Percentiles rank a stretch among this genome's conserved stretches.
Evolutionary conservation across 805 yeast genomes (phyloP).

Genomic region (Kluyveromyces nonfermentans): DNA sequence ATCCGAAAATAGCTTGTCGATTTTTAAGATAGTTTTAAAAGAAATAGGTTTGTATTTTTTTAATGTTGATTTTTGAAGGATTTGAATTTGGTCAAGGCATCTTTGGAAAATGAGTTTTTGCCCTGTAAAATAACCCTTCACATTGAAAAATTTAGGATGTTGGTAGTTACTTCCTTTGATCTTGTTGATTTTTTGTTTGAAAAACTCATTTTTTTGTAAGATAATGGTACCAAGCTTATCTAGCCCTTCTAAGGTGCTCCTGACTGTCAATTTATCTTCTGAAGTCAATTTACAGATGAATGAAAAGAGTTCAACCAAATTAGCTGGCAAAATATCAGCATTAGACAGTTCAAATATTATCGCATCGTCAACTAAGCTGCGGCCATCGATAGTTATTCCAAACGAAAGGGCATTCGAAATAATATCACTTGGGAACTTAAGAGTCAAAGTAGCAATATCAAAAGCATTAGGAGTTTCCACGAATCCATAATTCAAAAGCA

Average conservation of each 20-base stretch:
- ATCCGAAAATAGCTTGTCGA: slow-evolving; percentile 44
- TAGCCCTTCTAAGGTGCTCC: slow-evolving; percentile 55
- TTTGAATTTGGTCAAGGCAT: slow-evolving; percentile 32
- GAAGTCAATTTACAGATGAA: slow-evolving; percentile 40
- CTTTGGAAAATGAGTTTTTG: slow-evolving; percentile 41
- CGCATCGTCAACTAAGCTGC: slow-evolving; percentile 28
- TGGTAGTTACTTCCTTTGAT: background rate
- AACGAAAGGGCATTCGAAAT: slow-evolving; percentile 25
- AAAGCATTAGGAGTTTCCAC: slow-evolving; percentile 45
- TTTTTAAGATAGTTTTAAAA: slow-evolving; percentile 48
- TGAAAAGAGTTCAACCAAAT: slow-evolving; percentile 45
- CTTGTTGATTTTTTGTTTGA: slow-evolving; percentile 28
- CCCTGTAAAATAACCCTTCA: slow-evolving; percentile 38
- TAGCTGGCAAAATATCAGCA: slow-evolving; percentile 32
- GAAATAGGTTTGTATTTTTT: slow-evolving; percentile 41
- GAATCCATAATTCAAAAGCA: slow-evolving; percentile 78
- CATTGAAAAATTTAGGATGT: slow-evolving; percentile 7
- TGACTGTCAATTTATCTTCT: slow-evolving; percentile 38
- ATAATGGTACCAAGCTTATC: slow-evolving; percentile 44
- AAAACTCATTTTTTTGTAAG: slow-evolving; percentile 37
- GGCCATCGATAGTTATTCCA: slow-evolving; percentile 35
- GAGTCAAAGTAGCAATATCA: slow-evolving; percentile 50
- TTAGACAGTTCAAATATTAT: slow-evolving; percentile 36
- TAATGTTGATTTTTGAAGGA: slow-evolving; percentile 29
- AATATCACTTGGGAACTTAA: slow-evolving; percentile 37